A percentile compares a stretch with the other conserved stretches of the same genome.
Evolutionary conservation across 208 protist species (phyloP).

Genomic region (Acanthamoeba sp.): DNA sequence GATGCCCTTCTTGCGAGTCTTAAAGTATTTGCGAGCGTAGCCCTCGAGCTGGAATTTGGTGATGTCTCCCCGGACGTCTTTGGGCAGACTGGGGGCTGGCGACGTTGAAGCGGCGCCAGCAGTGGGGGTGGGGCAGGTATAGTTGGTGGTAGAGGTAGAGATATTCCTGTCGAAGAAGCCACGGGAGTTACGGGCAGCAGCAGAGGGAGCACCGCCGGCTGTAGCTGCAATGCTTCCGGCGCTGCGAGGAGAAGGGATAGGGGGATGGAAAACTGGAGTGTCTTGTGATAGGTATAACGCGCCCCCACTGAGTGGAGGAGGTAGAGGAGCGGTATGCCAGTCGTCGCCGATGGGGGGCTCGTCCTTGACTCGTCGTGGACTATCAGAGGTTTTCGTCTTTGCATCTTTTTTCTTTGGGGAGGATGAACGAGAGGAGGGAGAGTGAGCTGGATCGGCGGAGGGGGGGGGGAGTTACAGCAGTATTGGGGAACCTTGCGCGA

Average conservation of each 20-base stretch:
- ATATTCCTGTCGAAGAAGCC: slow-evolving; percentile 6
- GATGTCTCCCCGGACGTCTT: slow-evolving; percentile 42
- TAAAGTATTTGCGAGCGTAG: slow-evolving; percentile 67
- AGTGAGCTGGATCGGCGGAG: too few species aligned
- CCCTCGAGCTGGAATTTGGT: slow-evolving; percentile 71
- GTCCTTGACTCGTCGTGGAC: neutral
- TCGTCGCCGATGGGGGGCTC: neutral
- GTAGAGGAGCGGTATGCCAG: neutral
- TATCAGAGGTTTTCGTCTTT: neutral
- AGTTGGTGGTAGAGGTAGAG: neutral
- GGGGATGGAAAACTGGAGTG: neutral
- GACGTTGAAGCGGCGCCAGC: neutral
- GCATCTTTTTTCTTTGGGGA: neutral
- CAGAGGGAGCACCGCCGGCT: neutral
- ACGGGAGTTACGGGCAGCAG: neutral
- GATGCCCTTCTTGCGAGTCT: slow-evolving; percentile 66
- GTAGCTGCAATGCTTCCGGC: neutral
- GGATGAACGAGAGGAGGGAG: too few species aligned
- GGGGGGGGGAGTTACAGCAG: neutral
- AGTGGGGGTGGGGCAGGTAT: neutral
- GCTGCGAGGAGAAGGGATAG: neutral
- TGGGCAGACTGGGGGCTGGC: neutral
- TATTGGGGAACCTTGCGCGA: neutral
- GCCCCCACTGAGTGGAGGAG: neutral
- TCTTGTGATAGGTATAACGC: neutral